phyloP scores from a whole-genome alignment of 1,139 yeast genomes.

The Nadsonia commutata region DNA sequence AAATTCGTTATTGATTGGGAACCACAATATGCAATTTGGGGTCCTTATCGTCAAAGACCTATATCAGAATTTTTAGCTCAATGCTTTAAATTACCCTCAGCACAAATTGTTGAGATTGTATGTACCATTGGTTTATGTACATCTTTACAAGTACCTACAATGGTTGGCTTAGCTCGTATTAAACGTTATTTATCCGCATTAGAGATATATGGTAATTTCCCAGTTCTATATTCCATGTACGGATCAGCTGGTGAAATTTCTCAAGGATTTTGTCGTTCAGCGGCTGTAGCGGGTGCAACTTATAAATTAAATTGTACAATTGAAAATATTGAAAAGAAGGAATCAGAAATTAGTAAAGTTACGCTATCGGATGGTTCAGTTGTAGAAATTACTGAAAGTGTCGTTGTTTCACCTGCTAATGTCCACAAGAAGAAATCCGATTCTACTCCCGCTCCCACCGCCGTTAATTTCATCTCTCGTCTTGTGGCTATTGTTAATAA shows the following conservation, averaged over 20 bases:
- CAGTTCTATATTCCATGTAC: slow-evolving; percentile 79
- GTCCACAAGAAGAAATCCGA: slow-evolving; percentile 5
- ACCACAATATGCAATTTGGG: slow-evolving; percentile 35
- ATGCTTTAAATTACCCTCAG: slow-evolving; percentile 54
- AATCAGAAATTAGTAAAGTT: slow-evolving; percentile 54
- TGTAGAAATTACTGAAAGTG: slow-evolving; percentile 61
- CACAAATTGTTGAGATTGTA: slow-evolving; percentile 70
- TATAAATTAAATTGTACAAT: slow-evolving; percentile 66
- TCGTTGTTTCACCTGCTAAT: slow-evolving; percentile 28
- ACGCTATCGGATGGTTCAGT: slow-evolving; percentile 62
- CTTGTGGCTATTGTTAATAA: slow-evolving; percentile 72
- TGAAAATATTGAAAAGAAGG: no score
- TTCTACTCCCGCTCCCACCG: slow-evolving; percentile 20
- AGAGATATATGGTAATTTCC: slow-evolving; percentile 89
- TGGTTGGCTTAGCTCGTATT: slow-evolving; percentile 64
- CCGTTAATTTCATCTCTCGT: slow-evolving; percentile 45
- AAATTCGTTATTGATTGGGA: slow-evolving; percentile 74
- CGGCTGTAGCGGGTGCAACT: slow-evolving; percentile 96
- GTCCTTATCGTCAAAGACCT: slow-evolving; percentile 39
- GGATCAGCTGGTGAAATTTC: slow-evolving; percentile 95
- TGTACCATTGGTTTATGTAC: slow-evolving; percentile 75
- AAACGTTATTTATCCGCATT: slow-evolving; percentile 74
- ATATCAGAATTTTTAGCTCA: slow-evolving; percentile 43
- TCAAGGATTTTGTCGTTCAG: slow-evolving; percentile 94
- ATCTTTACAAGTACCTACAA: slow-evolving; percentile 43